Base-by-base conservation (phyloP, 148 eudicot genomes). In the Limonium bicolor region DNA sequence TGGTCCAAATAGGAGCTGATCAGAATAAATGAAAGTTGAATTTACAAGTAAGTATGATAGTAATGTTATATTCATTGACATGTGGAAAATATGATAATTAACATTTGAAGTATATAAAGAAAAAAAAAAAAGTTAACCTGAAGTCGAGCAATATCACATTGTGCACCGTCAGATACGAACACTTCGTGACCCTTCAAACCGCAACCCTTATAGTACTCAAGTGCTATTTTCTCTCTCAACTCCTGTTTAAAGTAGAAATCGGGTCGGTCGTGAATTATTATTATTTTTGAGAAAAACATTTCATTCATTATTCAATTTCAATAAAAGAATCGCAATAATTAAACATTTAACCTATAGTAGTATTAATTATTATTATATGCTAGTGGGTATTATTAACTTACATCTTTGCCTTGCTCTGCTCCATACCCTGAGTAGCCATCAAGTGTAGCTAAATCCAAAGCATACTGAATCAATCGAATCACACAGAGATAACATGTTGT, bases 91-190 rank as follows among this genome's bases (percentile, higher is more conserved):
- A n/a, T 9, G 27, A 29, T 7, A 29, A 7, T 6, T 41, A 21
- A 8, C 27, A 21, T 23, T 41, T 41, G 46, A 41, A 16, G 7
- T 37, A 37, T 15, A 6, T 14, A 14, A 6, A 15, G 19, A 6
- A 18, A 17, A 1, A 37, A 17, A 38, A 38, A 15, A 19, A n/a
- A n/a, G n/a, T n/a, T n/a, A n/a, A 87, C 96, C 96, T 82, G 94
- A 35, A 87, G 58, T 26, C 96, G 86, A 30, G 82, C 64, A 40
- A 87, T 76, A 53, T 82, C 96, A 35, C 73, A 70, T 40, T 87
- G 96, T 58, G 96, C 62, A 44, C 96, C 96, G 48, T 87, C 96
- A 7, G 96, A 73, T 55, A 87, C 69, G 46, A 86, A 86, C 18
- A 82, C 55, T 61, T 82, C 88, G 14, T 48, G 10, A 24, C 67